These are phyloP conservation scores for Podospora pseudoanserina DNA, from an alignment of 495 filamentous ascomycete genomes.

Conservation along the genomic window DNA sequence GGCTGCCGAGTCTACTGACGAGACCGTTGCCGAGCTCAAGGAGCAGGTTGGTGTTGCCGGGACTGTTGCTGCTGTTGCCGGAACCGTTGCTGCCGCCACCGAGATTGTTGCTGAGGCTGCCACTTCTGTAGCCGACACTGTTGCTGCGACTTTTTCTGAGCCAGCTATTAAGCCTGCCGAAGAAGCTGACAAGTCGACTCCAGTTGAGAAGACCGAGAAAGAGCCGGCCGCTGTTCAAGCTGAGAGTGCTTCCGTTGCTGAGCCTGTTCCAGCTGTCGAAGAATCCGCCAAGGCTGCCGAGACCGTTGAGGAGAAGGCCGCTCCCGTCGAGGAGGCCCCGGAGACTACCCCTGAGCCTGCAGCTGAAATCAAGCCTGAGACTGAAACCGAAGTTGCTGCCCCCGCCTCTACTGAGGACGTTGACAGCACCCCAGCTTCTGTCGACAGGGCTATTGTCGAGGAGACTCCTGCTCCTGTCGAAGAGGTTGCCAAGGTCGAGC, in stretches of 20 bases:
- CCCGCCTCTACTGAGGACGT: conserved; percentile 16
- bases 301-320: conserved; percentile 12
- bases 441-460: conserved; percentile 7
- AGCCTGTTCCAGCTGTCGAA: conserved; percentile 7
- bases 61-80: not conserved
- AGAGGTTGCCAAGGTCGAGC: not conserved
- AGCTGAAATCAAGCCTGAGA: conserved; percentile 3
- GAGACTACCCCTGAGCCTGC: not conserved
- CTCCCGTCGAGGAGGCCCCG: conserved; percentile 11
- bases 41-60: not conserved
- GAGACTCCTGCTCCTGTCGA: conserved; percentile 10
- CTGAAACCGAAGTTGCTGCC: not conserved
- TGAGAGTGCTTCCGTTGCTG: conserved; percentile 11
- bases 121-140: not conserved
- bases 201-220: conserved; percentile 12
- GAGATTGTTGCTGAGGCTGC: not conserved
- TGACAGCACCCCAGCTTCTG: conserved; percentile 15
- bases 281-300: conserved; percentile 8
- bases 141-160: conserved; percentile 13
- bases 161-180: not conserved
- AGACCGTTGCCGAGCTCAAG: not conserved
- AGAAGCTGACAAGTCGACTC: not conserved
- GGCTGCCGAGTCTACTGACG: not conserved
- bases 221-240: not conserved
- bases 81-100: not conserved